phyloP scores from a whole-genome alignment of 345 rosid genomes.

The Abelmoschus esculentus region DNA sequence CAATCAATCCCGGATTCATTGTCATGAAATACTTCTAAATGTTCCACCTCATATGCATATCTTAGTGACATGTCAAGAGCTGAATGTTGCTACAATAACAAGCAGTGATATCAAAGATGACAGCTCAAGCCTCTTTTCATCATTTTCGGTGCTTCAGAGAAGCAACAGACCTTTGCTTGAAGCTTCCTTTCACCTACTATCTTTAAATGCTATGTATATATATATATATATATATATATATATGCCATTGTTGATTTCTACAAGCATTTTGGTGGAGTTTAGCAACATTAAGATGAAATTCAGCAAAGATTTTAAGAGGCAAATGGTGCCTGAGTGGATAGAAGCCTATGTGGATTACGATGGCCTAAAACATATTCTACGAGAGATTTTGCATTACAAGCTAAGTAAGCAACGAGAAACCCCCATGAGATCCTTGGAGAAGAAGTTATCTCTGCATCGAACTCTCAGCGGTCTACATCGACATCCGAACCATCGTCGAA shows the following conservation, averaged over 20 bases:
- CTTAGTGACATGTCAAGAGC: background rate
- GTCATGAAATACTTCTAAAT: background rate
- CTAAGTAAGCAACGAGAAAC: slow-evolving; percentile 23
- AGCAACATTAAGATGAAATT: slow-evolving; percentile 41
- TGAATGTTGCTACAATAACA: background rate
- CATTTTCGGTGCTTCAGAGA: background rate
- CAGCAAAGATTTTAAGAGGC: slow-evolving; percentile 52
- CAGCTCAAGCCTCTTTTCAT: background rate
- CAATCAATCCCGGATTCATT: background rate
- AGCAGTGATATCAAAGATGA: background rate
- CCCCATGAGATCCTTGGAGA: slow-evolving; percentile 24
- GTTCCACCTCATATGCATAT: background rate
- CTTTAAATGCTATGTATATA: too few relatives aligned
- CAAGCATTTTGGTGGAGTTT: too few relatives aligned
- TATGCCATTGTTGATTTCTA: background rate
- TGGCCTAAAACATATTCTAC: slow-evolving; percentile 38
- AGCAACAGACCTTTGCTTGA: background rate
- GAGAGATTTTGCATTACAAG: slow-evolving; percentile 28
- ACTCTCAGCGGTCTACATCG: slow-evolving; percentile 35
- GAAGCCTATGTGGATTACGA: slow-evolving; percentile 60
- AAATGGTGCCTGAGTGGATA: slow-evolving; percentile 69
- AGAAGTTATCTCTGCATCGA: slow-evolving; percentile 28
- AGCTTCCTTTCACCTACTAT: background rate
- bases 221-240: background rate
- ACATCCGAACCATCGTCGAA: background rate